Base-by-base conservation (phyloP, 345 rosid species). In the Angophora floribunda region DNA sequence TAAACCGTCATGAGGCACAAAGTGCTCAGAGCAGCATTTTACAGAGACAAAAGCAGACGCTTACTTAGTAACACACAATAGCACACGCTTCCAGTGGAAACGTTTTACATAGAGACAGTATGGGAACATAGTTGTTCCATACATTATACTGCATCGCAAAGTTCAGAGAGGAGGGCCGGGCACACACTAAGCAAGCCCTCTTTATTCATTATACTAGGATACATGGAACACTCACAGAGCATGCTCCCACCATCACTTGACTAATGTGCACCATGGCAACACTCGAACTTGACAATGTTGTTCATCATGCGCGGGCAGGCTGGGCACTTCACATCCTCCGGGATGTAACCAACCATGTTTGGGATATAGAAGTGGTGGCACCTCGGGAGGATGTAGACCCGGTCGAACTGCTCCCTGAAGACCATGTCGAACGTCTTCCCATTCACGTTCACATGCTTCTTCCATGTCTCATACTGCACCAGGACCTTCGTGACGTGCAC, bases 321-420 rank as follows among this genome's bases (percentile, higher is more conserved):
- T 7, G 89, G 87, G 50, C 89, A 88, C 49, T 88, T 88, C 52
- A 88, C 86, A n/a, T 88, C 10, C 61, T 88, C 86, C 9, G 86
- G 86, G 19, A 88, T 47, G 89, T 84, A 59, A 4, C 89, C 89
- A n/a, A 82, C 87, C 86, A 82, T 88, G 57, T 84, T 84, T 2
- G 89, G 89, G 10, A 88, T 84, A 32, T 36, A 80, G 26, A 88
- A 82, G 89, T 88, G 80, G 79, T 59, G 57, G 89, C 89, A 88
- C 47, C 22, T 65, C 13, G 55, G 79, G 15, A 13, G 80, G 36
- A 36, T 26, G 44, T 65, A 26, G 4, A 80, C 9, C 50, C 13
- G 30, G 59, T 80, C 78, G 30, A 53, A 32, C 30, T 88, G 78
- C 44, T 88, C 89, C 89, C 12, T 53, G 44, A 88, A 4, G 19